Conservation (phyloP, 2,329 filamentous ascomycete species). For the Diaporthe citrichinensis region DNA sequence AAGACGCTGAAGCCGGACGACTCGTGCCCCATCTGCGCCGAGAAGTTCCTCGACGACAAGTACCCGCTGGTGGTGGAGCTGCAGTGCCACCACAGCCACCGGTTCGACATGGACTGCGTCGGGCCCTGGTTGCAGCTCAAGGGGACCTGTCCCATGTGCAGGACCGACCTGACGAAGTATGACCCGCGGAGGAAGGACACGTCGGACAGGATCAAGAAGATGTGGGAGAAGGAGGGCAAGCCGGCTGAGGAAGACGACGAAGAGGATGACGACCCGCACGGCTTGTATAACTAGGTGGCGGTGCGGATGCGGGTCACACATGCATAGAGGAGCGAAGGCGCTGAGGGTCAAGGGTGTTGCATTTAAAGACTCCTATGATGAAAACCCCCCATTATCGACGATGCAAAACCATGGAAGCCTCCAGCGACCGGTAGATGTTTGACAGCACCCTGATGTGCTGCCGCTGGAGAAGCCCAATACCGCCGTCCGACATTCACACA, state of each 20-base stretch:
- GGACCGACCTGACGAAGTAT: slow-evolving; percentile 68
- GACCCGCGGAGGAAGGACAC: slow-evolving; percentile 36
- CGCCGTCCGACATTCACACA: background rate
- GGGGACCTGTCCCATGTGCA: slow-evolving; percentile 75
- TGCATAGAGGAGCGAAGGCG: slow-evolving; percentile 32
- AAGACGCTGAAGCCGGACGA: slow-evolving; percentile 65
- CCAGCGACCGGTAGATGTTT: background rate
- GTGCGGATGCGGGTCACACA: background rate
- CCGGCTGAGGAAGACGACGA: slow-evolving; percentile 65
- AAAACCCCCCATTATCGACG: background rate
- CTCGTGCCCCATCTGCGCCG: slow-evolving; percentile 74
- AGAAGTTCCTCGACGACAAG: slow-evolving; percentile 72
- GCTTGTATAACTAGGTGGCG: slow-evolving; percentile 59
- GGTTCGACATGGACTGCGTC: slow-evolving; percentile 77
- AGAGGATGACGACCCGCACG: slow-evolving; percentile 66
- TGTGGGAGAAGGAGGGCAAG: slow-evolving; percentile 62
- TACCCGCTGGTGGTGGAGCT: slow-evolving; percentile 76
- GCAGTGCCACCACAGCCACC: slow-evolving; percentile 71
- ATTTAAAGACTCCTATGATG: slow-evolving; percentile 6
- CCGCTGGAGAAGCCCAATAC: background rate
- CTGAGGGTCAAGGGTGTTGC: background rate
- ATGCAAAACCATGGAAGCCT: background rate
- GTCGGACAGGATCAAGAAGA: slow-evolving; percentile 37
- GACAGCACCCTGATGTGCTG: background rate
- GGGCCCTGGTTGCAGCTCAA: slow-evolving; percentile 75